Conservation (phyloP, 306 rosid species). For the Pterocarpus macrocarpus region DNA sequence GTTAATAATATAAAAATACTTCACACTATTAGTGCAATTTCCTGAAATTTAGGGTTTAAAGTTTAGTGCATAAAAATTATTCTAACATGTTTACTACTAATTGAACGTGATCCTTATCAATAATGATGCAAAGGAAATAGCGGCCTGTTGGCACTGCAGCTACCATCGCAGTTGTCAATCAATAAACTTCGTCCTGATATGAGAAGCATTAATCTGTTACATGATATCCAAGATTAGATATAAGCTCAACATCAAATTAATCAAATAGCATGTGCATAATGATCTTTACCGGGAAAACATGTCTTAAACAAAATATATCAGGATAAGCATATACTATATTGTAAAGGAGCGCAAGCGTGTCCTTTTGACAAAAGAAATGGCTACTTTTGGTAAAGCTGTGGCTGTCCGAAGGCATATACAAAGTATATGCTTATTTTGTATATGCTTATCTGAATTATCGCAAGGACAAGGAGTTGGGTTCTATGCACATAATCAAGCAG, state of each 20-base stretch:
- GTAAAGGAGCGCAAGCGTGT: not conserved
- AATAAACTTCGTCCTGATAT: no score
- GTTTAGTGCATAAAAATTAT: no score
- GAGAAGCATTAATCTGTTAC: not conserved
- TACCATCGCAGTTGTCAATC: no score
- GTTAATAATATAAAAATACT: no score
- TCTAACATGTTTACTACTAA: not conserved
- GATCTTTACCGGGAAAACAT: not conserved
- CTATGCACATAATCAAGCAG: not conserved
- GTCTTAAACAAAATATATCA: not conserved
- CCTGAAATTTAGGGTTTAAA: no score
- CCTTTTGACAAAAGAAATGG: not conserved
- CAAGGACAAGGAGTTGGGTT: not conserved
- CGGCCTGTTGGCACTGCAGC: no score
- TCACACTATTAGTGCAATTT: no score
- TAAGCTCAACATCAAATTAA: slow-evolving; percentile 10
- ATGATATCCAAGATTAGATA: not conserved
- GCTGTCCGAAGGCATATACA: not conserved
- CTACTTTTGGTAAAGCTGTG: slow-evolving; percentile 11
- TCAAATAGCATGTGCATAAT: not conserved
- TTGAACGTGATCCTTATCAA: not conserved
- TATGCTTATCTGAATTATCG: slow-evolving; percentile 10
- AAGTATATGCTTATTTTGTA: not conserved
- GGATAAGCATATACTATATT: not conserved
- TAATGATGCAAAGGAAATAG: no score